Base-by-base conservation (phyloP, 2,329 filamentous ascomycete genomes). In the Aureobasidium sp. region DNA sequence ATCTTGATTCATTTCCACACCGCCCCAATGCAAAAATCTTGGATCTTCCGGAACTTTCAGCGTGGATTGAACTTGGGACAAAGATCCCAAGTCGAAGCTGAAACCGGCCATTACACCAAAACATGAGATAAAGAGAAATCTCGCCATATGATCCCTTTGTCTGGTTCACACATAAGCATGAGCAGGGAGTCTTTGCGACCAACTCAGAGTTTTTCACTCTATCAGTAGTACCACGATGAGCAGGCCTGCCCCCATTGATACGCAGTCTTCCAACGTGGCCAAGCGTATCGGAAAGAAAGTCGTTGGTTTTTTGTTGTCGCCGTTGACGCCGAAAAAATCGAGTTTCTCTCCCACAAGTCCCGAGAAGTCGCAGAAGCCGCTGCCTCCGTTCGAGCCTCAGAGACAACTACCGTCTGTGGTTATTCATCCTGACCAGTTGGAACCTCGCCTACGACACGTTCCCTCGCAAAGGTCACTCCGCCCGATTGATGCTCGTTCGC, bases 181-280 rank as follows among this genome's bases (percentile, higher is more conserved):
- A n/a, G n/a, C n/a, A n/a, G n/a, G n/a, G n/a, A n/a, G n/a, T n/a
- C n/a, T n/a, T n/a, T n/a, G n/a, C n/a, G n/a, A n/a, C n/a, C n/a
- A n/a, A n/a, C n/a, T n/a, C n/a, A n/a, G n/a, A n/a, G n/a, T n/a
- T n/a, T 4, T 11, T 31, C 13, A 31, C 18, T 51, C 29, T 16
- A 13, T 29, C 29, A 51, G 5, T 11, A 15, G 1, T n/a, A 31
- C 3, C 48, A 51, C 10, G 18, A 51, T 51, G 48, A 33, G 3
- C 48, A 51, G 48, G 15, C 48, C 48, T 51, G 29, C 48, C n/a
- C 48, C 48, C 27, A 51, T 51, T n/a, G 48, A 51, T 10, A 51
- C 48, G 9, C 48, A 51, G 48, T 51, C 43, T 47, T 47, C 48
- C 29, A 51, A 31, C n/a, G n/a, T n/a, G 20, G 9, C 33, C 2